These are phyloP conservation scores for Syzygium jambos DNA, from an alignment of 345 rosid species.

Conservation along the genomic window DNA sequence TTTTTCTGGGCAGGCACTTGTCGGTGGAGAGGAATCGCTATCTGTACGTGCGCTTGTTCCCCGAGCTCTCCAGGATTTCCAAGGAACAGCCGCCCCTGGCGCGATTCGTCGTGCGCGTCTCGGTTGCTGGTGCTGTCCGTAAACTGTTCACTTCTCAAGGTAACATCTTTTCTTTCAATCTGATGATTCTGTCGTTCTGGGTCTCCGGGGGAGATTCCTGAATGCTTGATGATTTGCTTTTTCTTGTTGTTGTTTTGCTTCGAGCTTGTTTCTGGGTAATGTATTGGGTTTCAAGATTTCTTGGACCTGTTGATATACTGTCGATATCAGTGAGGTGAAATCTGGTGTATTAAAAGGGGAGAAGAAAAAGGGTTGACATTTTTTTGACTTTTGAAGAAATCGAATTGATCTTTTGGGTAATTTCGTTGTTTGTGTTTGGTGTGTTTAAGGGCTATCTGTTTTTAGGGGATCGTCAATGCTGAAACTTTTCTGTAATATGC, in stretches of 20 bases:
- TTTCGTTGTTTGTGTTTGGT: neutral
- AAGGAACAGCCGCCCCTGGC: conserved; percentile 85
- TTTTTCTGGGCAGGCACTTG: conserved; percentile 43
- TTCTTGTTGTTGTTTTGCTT: neutral
- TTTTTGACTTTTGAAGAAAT: neutral
- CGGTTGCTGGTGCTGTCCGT: conserved; percentile 44
- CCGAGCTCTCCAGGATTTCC: conserved; percentile 55
- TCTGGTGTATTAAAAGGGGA: neutral
- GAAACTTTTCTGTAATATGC: neutral
- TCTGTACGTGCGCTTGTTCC: conserved; percentile 63
- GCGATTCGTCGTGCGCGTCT: conserved; percentile 61
- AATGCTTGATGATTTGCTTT: neutral
- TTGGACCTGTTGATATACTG: neutral
- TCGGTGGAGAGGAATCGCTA: conserved; percentile 81
- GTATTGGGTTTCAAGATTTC: neutral
- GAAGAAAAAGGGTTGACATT: neutral
- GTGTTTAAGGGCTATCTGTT: neutral
- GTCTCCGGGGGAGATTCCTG: neutral
- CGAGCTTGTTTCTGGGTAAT: neutral
- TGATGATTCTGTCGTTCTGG: neutral
- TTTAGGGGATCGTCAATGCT: neutral
- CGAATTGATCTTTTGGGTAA: neutral
- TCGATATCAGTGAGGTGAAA: neutral
- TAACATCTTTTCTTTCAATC: neutral
- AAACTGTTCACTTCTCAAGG: conserved; percentile 47